Evolutionary conservation across 192 early-diverging fungal species (phyloP).

Genomic region (Gamsiella multidivaricata): DNA sequence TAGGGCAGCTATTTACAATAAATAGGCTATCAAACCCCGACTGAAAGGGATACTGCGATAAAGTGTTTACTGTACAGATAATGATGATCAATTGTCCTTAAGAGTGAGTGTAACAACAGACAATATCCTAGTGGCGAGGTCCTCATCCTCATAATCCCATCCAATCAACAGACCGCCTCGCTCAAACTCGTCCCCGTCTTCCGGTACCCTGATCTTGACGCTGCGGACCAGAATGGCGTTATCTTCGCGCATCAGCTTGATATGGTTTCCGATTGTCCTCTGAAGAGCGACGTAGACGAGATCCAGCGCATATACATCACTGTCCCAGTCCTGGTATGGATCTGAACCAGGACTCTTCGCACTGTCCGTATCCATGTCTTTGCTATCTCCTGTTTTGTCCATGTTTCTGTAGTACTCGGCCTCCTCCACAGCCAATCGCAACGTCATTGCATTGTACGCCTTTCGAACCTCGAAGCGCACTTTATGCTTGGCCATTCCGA

Average conservation of each 20-base stretch:
- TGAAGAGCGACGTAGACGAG: constrained; percentile 47
- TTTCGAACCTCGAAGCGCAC: constrained; percentile 53
- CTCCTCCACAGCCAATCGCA: constrained; percentile 32
- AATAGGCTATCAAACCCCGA: no score
- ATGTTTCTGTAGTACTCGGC: constrained; percentile 15
- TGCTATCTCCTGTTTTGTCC: neutral
- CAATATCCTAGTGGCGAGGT: constrained; percentile 69
- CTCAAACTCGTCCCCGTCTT: constrained; percentile 32
- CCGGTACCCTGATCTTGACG: constrained; percentile 42
- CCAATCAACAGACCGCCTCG: constrained; percentile 58
- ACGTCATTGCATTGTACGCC: constrained; percentile 44
- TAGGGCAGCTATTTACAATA: no score
- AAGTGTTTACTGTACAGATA: constrained; percentile 1
- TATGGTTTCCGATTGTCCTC: constrained; percentile 40
- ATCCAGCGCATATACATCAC: constrained; percentile 44
- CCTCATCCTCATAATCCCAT: constrained; percentile 77
- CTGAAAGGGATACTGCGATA: no score
- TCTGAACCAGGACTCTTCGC: neutral
- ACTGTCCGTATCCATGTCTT: constrained; percentile 4
- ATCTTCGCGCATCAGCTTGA: constrained; percentile 20
- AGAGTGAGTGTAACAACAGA: constrained; percentile 57
- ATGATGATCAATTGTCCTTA: constrained; percentile 13
- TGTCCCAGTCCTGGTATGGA: constrained; percentile 29
- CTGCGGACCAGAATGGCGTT: constrained; percentile 26
- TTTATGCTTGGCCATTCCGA: constrained; percentile 46